Conservation (phyloP, 2,329 filamentous ascomycete species). For the Pseudofabraea citricarpa region DNA sequence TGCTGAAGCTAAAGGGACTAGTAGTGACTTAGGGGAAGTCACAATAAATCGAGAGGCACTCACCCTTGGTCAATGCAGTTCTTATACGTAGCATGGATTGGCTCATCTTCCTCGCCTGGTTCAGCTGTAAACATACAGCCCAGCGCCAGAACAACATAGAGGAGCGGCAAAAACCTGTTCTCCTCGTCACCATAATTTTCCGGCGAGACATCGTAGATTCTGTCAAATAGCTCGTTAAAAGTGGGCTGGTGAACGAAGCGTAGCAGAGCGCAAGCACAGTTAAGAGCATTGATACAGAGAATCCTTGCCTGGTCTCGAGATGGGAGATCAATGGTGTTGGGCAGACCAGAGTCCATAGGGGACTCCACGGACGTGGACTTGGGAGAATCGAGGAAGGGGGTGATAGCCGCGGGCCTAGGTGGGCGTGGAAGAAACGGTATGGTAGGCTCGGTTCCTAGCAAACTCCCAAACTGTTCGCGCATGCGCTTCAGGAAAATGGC, state of each 20-base stretch:
- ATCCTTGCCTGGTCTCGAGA: slow-evolving; percentile 49
- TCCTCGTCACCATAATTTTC: slow-evolving; percentile 61
- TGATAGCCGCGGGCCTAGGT: slow-evolving; percentile 56
- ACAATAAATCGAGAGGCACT: too few relatives aligned
- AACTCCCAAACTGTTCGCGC: slow-evolving; percentile 78
- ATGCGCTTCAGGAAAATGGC: slow-evolving; percentile 83
- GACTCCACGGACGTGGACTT: slow-evolving; percentile 21
- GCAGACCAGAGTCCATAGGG: slow-evolving; percentile 23
- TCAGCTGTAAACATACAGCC: slow-evolving; percentile 68
- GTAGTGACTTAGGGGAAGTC: too few relatives aligned
- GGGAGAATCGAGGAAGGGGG: slow-evolving; percentile 23
- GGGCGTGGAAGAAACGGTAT: slow-evolving; percentile 52
- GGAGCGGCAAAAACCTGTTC: slow-evolving; percentile 61
- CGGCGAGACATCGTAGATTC: slow-evolving; percentile 66
- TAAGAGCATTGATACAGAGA: slow-evolving; percentile 51
- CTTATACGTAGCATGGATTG: slow-evolving; percentile 43
- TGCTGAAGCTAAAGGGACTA: too few relatives aligned
- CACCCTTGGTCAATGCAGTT: slow-evolving; percentile 53
- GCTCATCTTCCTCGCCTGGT: slow-evolving; percentile 36
- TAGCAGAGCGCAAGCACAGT: slow-evolving; percentile 52
- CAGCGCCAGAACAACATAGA: slow-evolving; percentile 67
- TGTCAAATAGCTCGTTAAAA: slow-evolving; percentile 74
- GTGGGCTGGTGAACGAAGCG: slow-evolving; percentile 76
- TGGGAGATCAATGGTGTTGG: slow-evolving; percentile 59
- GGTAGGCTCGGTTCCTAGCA: slow-evolving; percentile 60